Evolutionary conservation across 768 basidiomycete genomes (phyloP).

Genomic region (Phlebiopsis flavidoalba): DNA sequence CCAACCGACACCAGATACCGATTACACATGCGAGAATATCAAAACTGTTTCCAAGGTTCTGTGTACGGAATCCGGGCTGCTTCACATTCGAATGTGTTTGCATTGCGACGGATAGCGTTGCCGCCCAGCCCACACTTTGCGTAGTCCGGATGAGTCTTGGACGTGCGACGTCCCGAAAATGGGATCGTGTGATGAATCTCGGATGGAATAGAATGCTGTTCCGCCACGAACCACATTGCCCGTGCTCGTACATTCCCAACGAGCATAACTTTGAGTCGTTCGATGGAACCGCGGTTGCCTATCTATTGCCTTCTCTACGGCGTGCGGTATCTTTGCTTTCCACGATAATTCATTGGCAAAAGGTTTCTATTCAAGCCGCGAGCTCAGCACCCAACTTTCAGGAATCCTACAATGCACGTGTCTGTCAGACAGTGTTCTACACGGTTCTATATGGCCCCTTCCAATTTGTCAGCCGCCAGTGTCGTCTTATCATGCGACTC

Average conservation of each 20-base stretch:
- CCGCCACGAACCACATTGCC: not conserved
- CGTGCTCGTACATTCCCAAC: not conserved
- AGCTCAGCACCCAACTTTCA: not conserved
- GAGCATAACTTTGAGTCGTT: not conserved
- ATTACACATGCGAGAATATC: not conserved
- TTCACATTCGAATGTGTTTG: not conserved
- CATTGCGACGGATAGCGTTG: not conserved
- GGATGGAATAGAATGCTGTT: slow-evolving; percentile 1
- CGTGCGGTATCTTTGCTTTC: not conserved
- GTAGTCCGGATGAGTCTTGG: not conserved
- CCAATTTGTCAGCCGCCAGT: not conserved
- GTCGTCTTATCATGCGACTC: not conserved
- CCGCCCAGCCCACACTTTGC: not conserved
- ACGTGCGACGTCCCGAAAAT: not conserved
- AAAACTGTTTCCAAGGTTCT: not conserved
- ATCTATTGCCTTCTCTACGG: slow-evolving; percentile 2
- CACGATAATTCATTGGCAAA: slow-evolving; percentile 1
- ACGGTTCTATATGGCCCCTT: not conserved
- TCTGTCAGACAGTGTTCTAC: not conserved
- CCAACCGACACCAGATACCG: not conserved
- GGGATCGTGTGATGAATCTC: slow-evolving; percentile 10
- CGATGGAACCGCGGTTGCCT: slow-evolving; percentile 5
- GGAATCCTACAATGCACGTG: not conserved
- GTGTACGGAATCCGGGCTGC: not conserved
- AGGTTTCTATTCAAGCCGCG: slow-evolving; percentile 12